Evolutionary conservation across 2,329 filamentous ascomycete genomes (phyloP).

Genomic region (Pezicula carpinea): DNA sequence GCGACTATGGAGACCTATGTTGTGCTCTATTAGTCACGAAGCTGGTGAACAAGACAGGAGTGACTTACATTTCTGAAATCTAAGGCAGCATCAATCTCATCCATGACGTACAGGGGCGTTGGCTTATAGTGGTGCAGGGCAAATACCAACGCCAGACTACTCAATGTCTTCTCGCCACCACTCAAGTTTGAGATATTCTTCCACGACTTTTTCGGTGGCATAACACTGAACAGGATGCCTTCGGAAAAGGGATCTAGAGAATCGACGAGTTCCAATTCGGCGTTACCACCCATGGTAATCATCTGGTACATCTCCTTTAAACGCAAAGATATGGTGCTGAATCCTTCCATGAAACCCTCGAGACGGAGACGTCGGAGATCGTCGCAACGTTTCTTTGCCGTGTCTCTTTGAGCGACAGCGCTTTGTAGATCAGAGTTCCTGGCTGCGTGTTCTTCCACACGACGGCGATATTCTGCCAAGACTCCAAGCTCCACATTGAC

Average conservation of each 20-base stretch:
- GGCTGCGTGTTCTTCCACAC: conserved; percentile 75
- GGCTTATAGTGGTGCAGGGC: conserved; percentile 97
- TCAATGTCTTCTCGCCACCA: conserved; percentile 95
- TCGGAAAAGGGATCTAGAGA: conserved; percentile 94
- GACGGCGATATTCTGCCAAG: conserved; percentile 79
- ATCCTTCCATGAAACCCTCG: conserved; percentile 98
- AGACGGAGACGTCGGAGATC: conserved; percentile 85
- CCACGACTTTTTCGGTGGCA: conserved; percentile 99
- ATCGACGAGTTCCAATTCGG: conserved; percentile 94
- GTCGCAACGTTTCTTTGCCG: conserved; percentile 87
- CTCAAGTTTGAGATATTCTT: conserved; percentile 97
- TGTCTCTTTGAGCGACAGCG: conserved; percentile 74
- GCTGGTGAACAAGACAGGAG: neutral
- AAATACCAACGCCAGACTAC: conserved; percentile 92
- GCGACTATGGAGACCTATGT: conserved; percentile 96
- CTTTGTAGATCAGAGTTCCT: conserved; percentile 79
- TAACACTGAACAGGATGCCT: conserved; percentile 94
- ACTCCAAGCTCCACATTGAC: conserved; percentile 86
- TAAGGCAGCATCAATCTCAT: conserved; percentile 96
- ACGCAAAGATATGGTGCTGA: conserved; percentile 86
- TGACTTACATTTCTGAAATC: conserved; percentile 92
- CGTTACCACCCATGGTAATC: conserved; percentile 99
- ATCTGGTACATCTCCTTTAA: conserved; percentile 99
- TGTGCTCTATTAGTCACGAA: neutral
- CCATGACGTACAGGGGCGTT: conserved; percentile 97